phyloP scores from a whole-genome alignment of 2,329 filamentous ascomycete species.

The Cladosporium sp. region DNA sequence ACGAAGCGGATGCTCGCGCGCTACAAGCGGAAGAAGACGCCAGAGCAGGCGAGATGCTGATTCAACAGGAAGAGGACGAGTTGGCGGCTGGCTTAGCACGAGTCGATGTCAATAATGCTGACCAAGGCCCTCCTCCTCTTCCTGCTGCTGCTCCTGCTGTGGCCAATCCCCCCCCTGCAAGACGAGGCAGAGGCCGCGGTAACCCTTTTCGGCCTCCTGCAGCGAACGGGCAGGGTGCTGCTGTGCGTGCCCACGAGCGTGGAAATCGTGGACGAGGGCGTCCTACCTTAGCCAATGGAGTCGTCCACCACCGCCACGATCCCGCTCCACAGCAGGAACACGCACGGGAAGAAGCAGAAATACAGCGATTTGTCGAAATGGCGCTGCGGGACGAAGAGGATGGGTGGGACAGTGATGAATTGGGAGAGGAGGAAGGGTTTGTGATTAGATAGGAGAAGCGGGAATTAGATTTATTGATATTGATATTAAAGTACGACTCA shows the following conservation, averaged over 20 bases:
- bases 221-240: constrained; percentile 18
- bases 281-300: neutral
- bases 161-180: neutral
- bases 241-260: constrained; percentile 15
- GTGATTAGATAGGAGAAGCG: neutral
- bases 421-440: constrained; percentile 38
- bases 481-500: too few species aligned
- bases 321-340: constrained; percentile 16
- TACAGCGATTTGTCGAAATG: constrained; percentile 51
- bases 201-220: constrained; percentile 23
- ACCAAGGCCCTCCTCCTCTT: neutral
- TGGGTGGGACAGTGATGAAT: constrained; percentile 57
- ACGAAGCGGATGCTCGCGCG: constrained; percentile 25
- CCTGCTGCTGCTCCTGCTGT: neutral
- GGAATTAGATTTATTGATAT: too few species aligned
- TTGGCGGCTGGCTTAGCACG: neutral
- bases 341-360: constrained; percentile 28
- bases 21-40: neutral
- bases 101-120: neutral
- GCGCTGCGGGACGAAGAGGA: constrained; percentile 53
- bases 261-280: neutral
- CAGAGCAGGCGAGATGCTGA: neutral
- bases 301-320: neutral
- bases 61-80: neutral
- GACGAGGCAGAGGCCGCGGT: constrained; percentile 16